A percentile compares a stretch with the other conserved stretches of the same genome.
Conservation (phyloP, 2,329 filamentous ascomycete species). For the Aureobasidium sp. region DNA sequence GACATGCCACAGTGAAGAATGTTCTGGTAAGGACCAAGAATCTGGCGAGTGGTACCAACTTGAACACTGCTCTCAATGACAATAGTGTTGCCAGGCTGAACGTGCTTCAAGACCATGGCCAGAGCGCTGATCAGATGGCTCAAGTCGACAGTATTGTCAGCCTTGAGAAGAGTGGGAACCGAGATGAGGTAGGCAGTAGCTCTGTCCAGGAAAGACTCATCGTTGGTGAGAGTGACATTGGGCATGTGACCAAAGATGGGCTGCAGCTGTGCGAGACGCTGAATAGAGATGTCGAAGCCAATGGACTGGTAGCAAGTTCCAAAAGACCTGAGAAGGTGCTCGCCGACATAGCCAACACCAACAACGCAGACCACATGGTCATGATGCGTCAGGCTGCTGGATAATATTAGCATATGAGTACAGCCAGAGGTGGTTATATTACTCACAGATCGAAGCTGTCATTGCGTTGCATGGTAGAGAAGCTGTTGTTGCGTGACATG, state of each 20-base stretch:
- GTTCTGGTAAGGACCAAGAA: constrained; percentile 36
- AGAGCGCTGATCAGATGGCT: constrained; percentile 40
- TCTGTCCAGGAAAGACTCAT: constrained; percentile 28
- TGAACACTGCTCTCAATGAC: constrained; percentile 48
- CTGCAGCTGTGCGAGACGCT: constrained; percentile 29
- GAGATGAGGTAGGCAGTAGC: constrained; percentile 47
- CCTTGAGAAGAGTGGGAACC: constrained; percentile 43
- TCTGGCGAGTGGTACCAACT: constrained; percentile 45
- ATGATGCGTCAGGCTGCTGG: not conserved
- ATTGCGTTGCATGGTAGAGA: constrained; percentile 9
- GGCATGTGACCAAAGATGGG: constrained; percentile 19
- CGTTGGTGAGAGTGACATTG: constrained; percentile 31
- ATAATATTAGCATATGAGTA: not conserved
- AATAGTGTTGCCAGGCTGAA: constrained; percentile 37
- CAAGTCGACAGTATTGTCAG: constrained; percentile 40
- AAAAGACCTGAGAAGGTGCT: constrained; percentile 17
- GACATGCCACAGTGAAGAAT: constrained; percentile 33
- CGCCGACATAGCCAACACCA: constrained; percentile 17
- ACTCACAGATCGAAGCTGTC: constrained; percentile 8
- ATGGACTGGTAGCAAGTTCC: constrained; percentile 15
- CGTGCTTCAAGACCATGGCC: constrained; percentile 32
- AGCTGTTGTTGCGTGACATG: constrained; percentile 9
- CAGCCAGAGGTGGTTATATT: constrained; percentile 14
- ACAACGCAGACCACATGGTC: constrained; percentile 15
- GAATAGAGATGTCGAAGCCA: constrained; percentile 37